Evolutionary conservation across 129 eudicot species (phyloP), one percentile per base, ranked within the genome.

Genomic region (Tagetes erecta): DNA sequence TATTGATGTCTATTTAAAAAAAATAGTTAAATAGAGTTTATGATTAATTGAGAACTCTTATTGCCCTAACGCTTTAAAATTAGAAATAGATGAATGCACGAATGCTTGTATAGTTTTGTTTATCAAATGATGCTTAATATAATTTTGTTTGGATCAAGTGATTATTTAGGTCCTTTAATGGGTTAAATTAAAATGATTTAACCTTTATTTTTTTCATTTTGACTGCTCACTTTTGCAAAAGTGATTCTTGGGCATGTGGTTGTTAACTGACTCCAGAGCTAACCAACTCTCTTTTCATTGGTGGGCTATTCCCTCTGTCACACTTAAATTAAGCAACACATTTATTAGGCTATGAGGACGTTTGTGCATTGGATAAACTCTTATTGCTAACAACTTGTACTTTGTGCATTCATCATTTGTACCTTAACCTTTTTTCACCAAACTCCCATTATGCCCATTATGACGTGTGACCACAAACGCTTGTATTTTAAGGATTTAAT

Each of bases 221-320:
- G 76, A 68, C 81, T 73, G 13, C 81, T 33, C 5, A 69, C 85
- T 81, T 88, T 81, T 36, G 59, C 73, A 88, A 79, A 83, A 82
- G 80, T 74, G 86, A 76, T 80, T 78, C 90, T 76, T 46, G 63
- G 80, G 77, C 86, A 75, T 76, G 82, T 81, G 84, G 82, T 70
- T 83, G 83, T 75, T 73, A 76, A 76, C 78, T 77, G 60, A 52
- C 73, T 70, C 58, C 82, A 79, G 36, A 79, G 72, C 74, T 30
- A 79, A 65, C 74, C 45, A 79, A 65, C 74, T 56, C 70, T 72
- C 20, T 58, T 66, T 72, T 64, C 78, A 72, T 79, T 79, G 79
- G 83, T 79, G 78, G 35, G 57, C 73, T 71, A 68, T 51, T 65
- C 52, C 78, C 60, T 72, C 62, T 79, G 8, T 20, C 27, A 72